Evolutionary conservation across 352 stramenopile species (phyloP), one percentile per base, ranked within the genome.

Genomic region (Phytophthora capsici): DNA sequence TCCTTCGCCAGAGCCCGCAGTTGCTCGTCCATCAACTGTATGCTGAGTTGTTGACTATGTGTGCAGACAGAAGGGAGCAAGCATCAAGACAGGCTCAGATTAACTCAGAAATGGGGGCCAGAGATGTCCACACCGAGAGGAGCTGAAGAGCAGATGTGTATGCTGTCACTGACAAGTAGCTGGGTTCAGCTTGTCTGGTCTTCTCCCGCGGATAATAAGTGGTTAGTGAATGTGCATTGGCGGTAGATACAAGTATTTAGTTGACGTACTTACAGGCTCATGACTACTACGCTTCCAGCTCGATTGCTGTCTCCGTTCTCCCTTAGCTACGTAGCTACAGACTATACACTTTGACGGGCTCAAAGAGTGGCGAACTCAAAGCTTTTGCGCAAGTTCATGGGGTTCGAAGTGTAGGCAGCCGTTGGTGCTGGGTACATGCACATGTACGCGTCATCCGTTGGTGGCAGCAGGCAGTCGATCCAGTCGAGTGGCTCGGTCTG

Each of bases 381-480:
- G 59, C 56, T 63, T 50, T 71, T 75, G 59, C 49, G 63, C 50
- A 63, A 12, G 34, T 37, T 51, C 32, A 63, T 46, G 13, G 53
- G 17, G 56, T 38, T 73, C 43, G 58, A 32, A 34, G 63, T 41
- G 38, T 32, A 69, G 13, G 71, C 58, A 34, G 40, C 36, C 3
- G 43, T 28, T 22, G 58, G 36, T 19, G 55, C 28, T 43, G 73
- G 59, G 54, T 84, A 84, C 72, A 75, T 75, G 63, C 46, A 69
- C 64, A 69, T 65, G 67, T 81, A 82, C 17, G 54, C 47, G 16
- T 80, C 73, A 32, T 86, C 78, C 10, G 60, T 51, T 6, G 73
- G 66, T 20, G 78, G 78, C 36, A 87, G 58, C 25, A 85, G 41
- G 41, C 75, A 84, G 61, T 85, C 78, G 47, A 87, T 84, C 78